Evolutionary conservation across 2,329 filamentous ascomycete species (phyloP).

Genomic region (Monilinia fructicola): DNA sequence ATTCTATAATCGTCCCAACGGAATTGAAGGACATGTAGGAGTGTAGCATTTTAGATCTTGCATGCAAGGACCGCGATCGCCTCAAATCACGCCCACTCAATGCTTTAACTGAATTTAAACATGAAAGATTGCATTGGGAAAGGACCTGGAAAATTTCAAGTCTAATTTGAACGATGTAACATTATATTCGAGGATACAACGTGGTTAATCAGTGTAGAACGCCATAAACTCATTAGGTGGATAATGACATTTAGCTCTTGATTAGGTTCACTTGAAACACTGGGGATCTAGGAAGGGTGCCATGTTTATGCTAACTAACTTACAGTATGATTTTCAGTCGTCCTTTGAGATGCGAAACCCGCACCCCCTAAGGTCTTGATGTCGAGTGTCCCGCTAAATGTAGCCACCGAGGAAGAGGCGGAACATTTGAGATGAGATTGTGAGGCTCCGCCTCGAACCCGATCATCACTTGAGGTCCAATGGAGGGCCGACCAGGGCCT

Average conservation of each 20-base stretch:
- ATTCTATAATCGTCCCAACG: background rate
- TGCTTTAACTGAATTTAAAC: background rate
- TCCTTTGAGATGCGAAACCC: conserved; percentile 79
- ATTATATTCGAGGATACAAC: background rate
- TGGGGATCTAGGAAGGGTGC: background rate
- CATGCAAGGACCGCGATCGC: background rate
- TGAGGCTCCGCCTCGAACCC: conserved; percentile 73
- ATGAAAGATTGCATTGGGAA: background rate
- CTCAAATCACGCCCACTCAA: background rate
- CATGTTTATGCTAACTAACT: background rate
- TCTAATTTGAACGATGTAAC: background rate
- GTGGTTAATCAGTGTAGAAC: background rate
- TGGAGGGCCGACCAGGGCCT: conserved; percentile 59
- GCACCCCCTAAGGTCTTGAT: conserved; percentile 74
- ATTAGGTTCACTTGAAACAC: conserved; percentile 1
- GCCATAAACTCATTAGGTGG: background rate
- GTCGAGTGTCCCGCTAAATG: conserved; percentile 68
- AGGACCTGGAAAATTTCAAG: background rate
- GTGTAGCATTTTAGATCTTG: conserved; percentile 1
- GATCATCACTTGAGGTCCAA: conserved; percentile 73
- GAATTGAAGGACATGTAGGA: background rate
- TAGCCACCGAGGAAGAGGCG: conserved; percentile 44
- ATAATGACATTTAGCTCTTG: background rate
- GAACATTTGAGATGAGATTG: conserved; percentile 49
- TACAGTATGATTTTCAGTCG: conserved; percentile 50